Base-by-base conservation (phyloP, 768 basidiomycete species). In the Auricularia heimuer region DNA sequence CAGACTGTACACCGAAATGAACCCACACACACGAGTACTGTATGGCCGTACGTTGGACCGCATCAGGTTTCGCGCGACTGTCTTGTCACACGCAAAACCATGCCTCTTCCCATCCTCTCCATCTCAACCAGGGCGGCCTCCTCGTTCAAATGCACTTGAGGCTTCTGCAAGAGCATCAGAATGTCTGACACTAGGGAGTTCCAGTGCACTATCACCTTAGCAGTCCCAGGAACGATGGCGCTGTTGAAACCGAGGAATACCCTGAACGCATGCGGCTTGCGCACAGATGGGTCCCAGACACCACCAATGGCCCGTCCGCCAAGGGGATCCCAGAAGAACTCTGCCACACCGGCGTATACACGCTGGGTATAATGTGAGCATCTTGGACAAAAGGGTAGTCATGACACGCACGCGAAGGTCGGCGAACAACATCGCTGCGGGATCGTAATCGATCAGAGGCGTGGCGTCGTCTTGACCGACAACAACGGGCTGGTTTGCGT, bases 251-350 rank as follows among this genome's bases (percentile, higher is more conserved):
- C 89, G 33, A 89, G 85, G 56, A 94, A 78, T 6, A 93, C 91
- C 67, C 89, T 85, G 79, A 95, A 93, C 3, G 85, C 80, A 58
- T 87, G 78, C 1, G 84, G 75, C 33, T 81, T 76, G 64, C 81
- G 82, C 39, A 92, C 75, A 14, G 78, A 79, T 4, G 92, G 88
- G 70, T 95, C 90, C 92, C 94, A 98, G 1, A 97, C 86, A 0
- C 82, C 86, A 4, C 92, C 94, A 62, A 94, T 88, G 39, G 79
- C 78, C 65, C 83, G 79, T 0, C 94, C 93, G 12, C 97, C 97
- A 39, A 85, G 81, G 0, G 83, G 77, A 68, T 98, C 95, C 69
- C 85, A 84, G 79, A 98, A 99, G 45, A 96, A 80, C 65, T 90
- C 83, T 68, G 91, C 82, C 0, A 88, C 88, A 67, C 92, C 88